Base-by-base conservation (phyloP, 768 basidiomycete species). In the Leccinum longicurvipes region DNA sequence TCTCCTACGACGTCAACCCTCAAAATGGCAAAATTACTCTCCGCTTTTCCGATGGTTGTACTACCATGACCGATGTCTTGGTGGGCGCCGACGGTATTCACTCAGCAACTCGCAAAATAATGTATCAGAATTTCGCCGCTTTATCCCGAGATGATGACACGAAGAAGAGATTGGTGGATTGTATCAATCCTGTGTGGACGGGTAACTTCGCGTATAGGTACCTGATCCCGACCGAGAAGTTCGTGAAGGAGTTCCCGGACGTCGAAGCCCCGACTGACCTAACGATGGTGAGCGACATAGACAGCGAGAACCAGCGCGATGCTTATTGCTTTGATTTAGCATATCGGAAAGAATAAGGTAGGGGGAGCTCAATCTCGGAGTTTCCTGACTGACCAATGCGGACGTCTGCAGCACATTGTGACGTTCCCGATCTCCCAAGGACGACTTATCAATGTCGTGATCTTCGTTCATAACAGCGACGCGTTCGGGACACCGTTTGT, bases 11-110 rank as follows among this genome's bases (percentile, higher is more conserved):
- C 24, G 36, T 50, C 7, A 2, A 56, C 25, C 57, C 73, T 14
- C 36, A 47, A 8, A 60, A 50, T 0, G 62, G 65, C 3, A 63
- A 63, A 21, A 68, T 76, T 7, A 54, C 44, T 0, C 53, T 80
- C 7, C 55, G 62, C 12, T 80, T 79, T 50, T 53, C 64, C 0
- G 73, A 79, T n/a, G 76, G 73, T 5, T 66, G 67, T 14, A 64
- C 58, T 1, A 66, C 70, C 5, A 58, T 58, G 0, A 75, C 75
- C 34, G 77, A 80, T 52, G 52, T 80, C 6, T 65, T 80, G 32
- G 58, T 79, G 6, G 77, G 75, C 2, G 68, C 74, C 7, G 79
- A 80, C 53, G 79, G 78, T 2, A 67, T 79, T n/a, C n/a, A n/a
- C n/a, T n/a, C n/a, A n/a, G n/a, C n/a, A n/a, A n/a, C n/a, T n/a